Evolutionary conservation across 768 basidiomycete species (phyloP), one percentile per base, ranked within the genome.

Genomic region (Thelephora aurantiotincta): DNA sequence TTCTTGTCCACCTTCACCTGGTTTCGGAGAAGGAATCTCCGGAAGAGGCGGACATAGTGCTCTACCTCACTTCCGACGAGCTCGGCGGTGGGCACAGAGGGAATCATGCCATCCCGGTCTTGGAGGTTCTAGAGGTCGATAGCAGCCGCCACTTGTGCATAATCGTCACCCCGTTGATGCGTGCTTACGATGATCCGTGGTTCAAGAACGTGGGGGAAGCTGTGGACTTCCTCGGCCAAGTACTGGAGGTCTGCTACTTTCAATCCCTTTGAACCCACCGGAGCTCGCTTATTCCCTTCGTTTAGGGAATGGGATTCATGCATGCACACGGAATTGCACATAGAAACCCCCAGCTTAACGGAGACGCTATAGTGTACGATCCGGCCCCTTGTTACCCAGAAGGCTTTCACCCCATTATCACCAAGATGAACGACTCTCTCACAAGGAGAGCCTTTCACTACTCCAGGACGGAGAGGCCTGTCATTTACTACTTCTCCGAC

Each of bases 311-410:
- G 2, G 51, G 58, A 42, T 68, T 67, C 49, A 63, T 70, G 55
- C 69, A 71, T 48, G 47, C 53, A 1, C 56, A 67, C 26, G 53
- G 55, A 14, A 54, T 68, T 1, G 68, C 67, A 5, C 69, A 70
- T 46, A 48, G 64, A 68, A 68, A 43, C 3, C 60, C 44, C 19
- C 14, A 44, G 58, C 44, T 55, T 57, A 51, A 43, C 51, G 51
- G 55, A 52, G 18, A 48, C 50, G 1, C 22, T 4, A 9, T 46
- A 37, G 12, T 41, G 38, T 41, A 41, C 38, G 48, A 59, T 23
- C 47, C 58, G 2, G 35, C 9, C 3, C 45, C 51, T 4, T 6
- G 59, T 3, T 54, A 55, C 23, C 56, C 56, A 0, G 37, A 52
- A 11, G 23, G 41, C 9, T 55, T 33, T 19, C 59, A 61, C 35